Evolutionary conservation across 2,329 filamentous ascomycete genomes (phyloP), one percentile per base, ranked within the genome.

Genomic region (Thyridium curvatum): DNA sequence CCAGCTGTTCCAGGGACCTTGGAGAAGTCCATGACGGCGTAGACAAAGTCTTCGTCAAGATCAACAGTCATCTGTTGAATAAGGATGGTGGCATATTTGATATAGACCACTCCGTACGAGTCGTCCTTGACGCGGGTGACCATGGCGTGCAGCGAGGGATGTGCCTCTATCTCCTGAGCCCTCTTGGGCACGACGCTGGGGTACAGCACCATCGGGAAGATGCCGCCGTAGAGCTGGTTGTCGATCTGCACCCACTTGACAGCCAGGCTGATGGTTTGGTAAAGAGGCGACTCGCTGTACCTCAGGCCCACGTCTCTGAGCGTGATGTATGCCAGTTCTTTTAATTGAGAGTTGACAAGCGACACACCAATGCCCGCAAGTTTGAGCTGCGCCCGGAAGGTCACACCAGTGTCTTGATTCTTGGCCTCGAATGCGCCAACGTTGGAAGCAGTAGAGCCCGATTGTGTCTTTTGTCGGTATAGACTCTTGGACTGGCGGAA

Each of bases 191-290:
- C 93, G 9, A 98, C 93, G 62, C 90, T 96, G 6, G 93, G 93
- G 58, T 98, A 98, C 41, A 98, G 72, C 21, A 98, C 80, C 65
- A 98, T 94, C 0, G 93, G 93, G 72, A 98, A 98, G 50, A 98
- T 90, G 18, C 94, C 93, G 18, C 94, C 94, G 54, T 98, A 98
- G 12, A 98, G 77, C 61, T 98, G 93, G 52, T 98, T 98, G 63
- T 98, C 93, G 51, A 98, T 86, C 62, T 98, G 93, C 18, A 98
- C 93, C 94, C 94, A 98, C 61, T 98, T 97, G 58, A 97, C 84
- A 0, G 88, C 86, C 37, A 93, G 71, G 35, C 87, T 91, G 45
- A 96, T 65, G 1, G 89, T 97, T 62, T 98, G 93, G 55, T 95
- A 95, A 13, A 96, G 69, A 14, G 82, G 77, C n/a, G 93, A 97